These are phyloP conservation scores for Arachnomyces sp. DNA, from an alignment of 2,329 filamentous ascomycete species.

Conservation along the genomic window DNA sequence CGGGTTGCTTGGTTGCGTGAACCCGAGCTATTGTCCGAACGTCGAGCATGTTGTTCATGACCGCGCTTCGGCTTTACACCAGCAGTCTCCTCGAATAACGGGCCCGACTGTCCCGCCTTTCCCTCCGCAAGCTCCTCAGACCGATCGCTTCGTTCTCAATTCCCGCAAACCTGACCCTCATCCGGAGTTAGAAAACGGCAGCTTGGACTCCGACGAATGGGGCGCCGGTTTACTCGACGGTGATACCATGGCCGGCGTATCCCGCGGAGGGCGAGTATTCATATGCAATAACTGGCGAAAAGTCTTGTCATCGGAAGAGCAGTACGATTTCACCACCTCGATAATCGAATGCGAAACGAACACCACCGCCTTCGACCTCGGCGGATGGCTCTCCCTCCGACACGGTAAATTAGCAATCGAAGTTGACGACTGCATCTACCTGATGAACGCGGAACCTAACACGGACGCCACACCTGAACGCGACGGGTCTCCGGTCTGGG, in stretches of 20 bases:
- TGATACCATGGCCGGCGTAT: conserved; percentile 38
- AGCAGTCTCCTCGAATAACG: conserved; percentile 15
- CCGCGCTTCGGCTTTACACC: conserved; percentile 17
- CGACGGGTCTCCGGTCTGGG: conserved; percentile 13
- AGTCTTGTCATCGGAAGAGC: conserved; percentile 22
- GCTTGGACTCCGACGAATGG: conserved; percentile 39
- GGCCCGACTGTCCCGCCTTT: conserved; percentile 16
- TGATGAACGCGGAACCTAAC: conserved; percentile 29
- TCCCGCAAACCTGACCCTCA: conserved; percentile 21
- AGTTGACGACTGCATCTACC: conserved; percentile 36
- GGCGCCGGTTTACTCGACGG: conserved; percentile 40
- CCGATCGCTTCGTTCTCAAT: conserved; percentile 22
- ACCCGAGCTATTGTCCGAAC: conserved; percentile 26
- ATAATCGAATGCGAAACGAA: conserved; percentile 38
- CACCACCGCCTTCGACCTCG: conserved; percentile 36
- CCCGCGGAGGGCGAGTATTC: conserved; percentile 36
- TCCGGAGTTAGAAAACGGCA: conserved; percentile 16
- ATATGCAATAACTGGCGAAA: conserved; percentile 39
- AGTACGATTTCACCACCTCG: conserved; percentile 20
- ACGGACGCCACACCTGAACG: conserved; percentile 24
- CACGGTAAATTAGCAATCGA: conserved; percentile 39
- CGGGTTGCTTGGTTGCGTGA: conserved; percentile 29
- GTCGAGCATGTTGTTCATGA: conserved; percentile 27
- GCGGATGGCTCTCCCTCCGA: conserved; percentile 40
- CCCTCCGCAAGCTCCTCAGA: conserved; percentile 15